Evolutionary conservation across 2,329 filamentous ascomycete genomes (phyloP).

Genomic region (Penicillium sp.): DNA sequence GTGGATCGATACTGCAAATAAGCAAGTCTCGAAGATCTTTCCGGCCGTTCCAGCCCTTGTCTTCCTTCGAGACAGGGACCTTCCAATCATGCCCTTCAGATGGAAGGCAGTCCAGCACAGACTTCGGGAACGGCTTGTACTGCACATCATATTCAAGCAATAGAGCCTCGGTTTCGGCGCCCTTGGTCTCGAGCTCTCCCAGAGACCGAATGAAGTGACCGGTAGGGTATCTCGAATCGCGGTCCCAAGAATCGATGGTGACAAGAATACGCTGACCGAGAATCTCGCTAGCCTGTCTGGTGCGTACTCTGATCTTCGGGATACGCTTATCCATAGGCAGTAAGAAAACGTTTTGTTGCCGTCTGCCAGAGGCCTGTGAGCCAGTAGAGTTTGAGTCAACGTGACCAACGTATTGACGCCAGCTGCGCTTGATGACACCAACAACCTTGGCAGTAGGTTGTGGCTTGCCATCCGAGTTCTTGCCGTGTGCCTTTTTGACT

Average conservation of each 20-base stretch:
- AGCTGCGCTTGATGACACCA: conserved; percentile 90
- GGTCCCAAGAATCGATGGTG: conserved; percentile 92
- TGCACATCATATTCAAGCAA: conserved; percentile 96
- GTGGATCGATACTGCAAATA: conserved; percentile 95
- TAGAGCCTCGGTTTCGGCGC: conserved; percentile 93
- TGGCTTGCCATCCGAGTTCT: conserved; percentile 69
- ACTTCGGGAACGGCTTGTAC: conserved; percentile 94
- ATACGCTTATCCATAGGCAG: conserved; percentile 98
- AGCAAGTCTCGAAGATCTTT: conserved; percentile 80
- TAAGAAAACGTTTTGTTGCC: conserved; percentile 89
- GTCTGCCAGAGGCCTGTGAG: conserved; percentile 70
- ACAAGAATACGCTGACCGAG: conserved; percentile 88
- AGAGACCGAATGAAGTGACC: conserved; percentile 93
- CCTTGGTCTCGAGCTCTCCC: conserved; percentile 91
- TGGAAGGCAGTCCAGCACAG: conserved; percentile 89
- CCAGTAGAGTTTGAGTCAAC: conserved; percentile 84
- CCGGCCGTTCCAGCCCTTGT: conserved; percentile 83
- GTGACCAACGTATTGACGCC: conserved; percentile 96
- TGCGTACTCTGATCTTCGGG: conserved; percentile 90
- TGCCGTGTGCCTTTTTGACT: conserved; percentile 78
- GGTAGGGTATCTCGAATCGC: conserved; percentile 85
- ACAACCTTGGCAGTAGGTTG: conserved; percentile 92
- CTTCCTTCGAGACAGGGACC: conserved; percentile 73
- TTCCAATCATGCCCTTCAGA: conserved; percentile 90
- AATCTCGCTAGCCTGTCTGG: conserved; percentile 82